A percentile compares a stretch with the other conserved stretches of the same genome.
Evolutionary conservation across 306 rosid genomes (phyloP).

Genomic region (Lathyrus oleraceus): DNA sequence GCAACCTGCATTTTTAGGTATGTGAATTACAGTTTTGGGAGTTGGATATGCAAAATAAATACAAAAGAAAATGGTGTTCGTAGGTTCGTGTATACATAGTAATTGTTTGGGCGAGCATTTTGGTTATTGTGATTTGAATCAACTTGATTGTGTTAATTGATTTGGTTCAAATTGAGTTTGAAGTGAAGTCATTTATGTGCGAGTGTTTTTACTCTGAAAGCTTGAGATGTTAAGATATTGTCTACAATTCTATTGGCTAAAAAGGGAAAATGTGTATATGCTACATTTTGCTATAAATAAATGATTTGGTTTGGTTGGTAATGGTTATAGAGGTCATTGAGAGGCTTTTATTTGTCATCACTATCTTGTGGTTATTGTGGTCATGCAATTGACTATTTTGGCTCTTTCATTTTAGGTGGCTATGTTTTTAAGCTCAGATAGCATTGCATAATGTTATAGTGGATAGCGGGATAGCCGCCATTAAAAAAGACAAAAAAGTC

Average conservation of each 20-base stretch:
- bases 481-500: too few relatives aligned
- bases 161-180: constrained; percentile 3
- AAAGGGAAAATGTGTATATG: background rate
- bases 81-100: background rate
- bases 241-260: background rate
- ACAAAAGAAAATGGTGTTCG: background rate
- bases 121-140: background rate
- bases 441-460: too few relatives aligned
- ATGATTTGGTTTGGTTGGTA: constrained; percentile 3
- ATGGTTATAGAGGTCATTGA: constrained; percentile 13
- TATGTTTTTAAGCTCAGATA: too few relatives aligned
- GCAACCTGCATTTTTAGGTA: background rate
- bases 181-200: background rate
- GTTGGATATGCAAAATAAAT: constrained; percentile 12
- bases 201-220: background rate
- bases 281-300: constrained; percentile 15
- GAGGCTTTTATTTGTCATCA: background rate
- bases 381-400: background rate
- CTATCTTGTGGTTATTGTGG: background rate
- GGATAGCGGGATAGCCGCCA: too few relatives aligned
- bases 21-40: constrained; percentile 17
- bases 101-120: background rate
- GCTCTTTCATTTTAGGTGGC: background rate
- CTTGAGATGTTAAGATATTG: constrained; percentile 18
- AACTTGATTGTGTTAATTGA: background rate